A percentile compares a stretch with the other conserved stretches of the same genome.
Conservation (phyloP, 23 red algal species). For the Agarophyton chilense region DNA sequence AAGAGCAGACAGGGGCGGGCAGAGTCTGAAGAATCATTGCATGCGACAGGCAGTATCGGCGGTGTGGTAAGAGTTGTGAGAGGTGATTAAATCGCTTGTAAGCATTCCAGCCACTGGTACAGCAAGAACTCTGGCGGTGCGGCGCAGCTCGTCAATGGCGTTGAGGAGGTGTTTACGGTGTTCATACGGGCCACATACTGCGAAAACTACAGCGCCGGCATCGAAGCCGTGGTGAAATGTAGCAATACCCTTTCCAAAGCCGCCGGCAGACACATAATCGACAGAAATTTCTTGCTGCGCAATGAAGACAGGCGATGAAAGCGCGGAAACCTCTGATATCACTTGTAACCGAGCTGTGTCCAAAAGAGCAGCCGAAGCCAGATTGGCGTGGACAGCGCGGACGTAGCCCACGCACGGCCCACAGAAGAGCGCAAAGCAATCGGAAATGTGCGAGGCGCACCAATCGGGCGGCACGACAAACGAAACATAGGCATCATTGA, state of each 20-base stretch:
- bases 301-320: slow-evolving; percentile 13
- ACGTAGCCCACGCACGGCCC: slow-evolving; percentile 18
- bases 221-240: slow-evolving; percentile 14
- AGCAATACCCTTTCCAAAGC: slow-evolving; percentile 4
- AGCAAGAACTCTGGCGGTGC: neutral
- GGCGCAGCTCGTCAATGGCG: neutral
- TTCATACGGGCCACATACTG: slow-evolving; percentile 1
- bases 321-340: neutral
- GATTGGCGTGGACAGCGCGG: slow-evolving; percentile 6
- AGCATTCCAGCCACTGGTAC: neutral
- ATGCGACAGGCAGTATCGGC: slow-evolving; percentile 1
- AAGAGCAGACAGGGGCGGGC: too few species aligned
- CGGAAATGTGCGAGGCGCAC: neutral
- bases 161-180: neutral
- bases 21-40: too few species aligned
- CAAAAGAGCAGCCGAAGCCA: neutral
- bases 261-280: neutral
- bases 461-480: slow-evolving; percentile 10
- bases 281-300: neutral
- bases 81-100: neutral
- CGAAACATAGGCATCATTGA: slow-evolving; percentile 5
- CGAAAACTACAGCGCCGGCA: slow-evolving; percentile 4
- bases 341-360: slow-evolving; percentile 24
- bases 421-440: slow-evolving; percentile 26
- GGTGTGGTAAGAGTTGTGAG: neutral